Evolutionary conservation across 2,329 filamentous ascomycete genomes (phyloP), one percentile per base, ranked within the genome.

Genomic region (Paramyrothecium sp.): DNA sequence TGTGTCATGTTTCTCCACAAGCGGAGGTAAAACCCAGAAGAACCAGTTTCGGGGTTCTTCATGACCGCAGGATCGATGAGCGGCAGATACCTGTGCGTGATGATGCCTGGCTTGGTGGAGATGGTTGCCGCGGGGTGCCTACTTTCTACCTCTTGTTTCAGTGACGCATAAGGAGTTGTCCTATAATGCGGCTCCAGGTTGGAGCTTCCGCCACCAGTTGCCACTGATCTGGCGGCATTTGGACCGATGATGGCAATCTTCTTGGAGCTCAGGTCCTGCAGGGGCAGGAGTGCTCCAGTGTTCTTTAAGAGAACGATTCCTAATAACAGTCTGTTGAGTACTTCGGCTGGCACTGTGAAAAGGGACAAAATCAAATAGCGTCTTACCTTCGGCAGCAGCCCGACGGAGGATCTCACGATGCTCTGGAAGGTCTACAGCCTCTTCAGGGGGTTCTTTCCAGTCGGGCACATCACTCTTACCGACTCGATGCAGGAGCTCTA

Each of bases 221-320:
- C 38, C 12, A 55, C 54, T 2, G 54, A 54, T 10, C 33, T n/a
- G 10, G 56, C 38, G 3, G 57, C 57, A 26, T 59, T 59, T 13
- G 57, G 57, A 16, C 68, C 67, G 47, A 71, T 62, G 12, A 69
- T 57, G 1, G 61, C 61, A 3, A 64, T 56, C 19, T 58, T 58
- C 23, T 63, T 63, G 20, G 64, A 16, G 12, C 53, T 50, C 30
- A 56, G 48, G 5, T 41, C 7, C 7, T 57, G 33, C 11, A 59
- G 19, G 1, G 58, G 58, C 12, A 59, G 22, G 3, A 53, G 53
- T 16, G 47, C 23, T 3, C 17, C 33, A 3, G 38, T 44, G 49
- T 65, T 64, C 26, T 64, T 65, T 2, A 65, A 21, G 1, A 65
- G 58, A 1, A 65, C 55, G 34, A 64, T 63, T 1, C 62, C 61